Evolutionary conservation across 441 rosid genomes (phyloP).

Genomic region (Populus tomentosa): DNA sequence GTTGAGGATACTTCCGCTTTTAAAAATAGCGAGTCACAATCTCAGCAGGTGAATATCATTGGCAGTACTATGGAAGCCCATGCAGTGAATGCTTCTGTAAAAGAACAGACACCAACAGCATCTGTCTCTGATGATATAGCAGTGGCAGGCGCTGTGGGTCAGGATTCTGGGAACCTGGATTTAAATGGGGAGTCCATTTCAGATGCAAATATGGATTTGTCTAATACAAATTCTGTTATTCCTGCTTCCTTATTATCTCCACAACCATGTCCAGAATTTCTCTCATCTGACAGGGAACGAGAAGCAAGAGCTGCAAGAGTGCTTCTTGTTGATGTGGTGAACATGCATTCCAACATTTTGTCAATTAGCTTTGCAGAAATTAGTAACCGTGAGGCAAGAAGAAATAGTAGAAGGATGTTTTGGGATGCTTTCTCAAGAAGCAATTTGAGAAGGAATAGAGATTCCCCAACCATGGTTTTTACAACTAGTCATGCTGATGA

Average conservation of each 20-base stretch:
- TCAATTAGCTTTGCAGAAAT: slow-evolving; percentile 35
- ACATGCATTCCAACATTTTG: slow-evolving; percentile 40
- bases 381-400: slow-evolving; percentile 36
- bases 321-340: slow-evolving; percentile 48
- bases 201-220: slow-evolving; percentile 19
- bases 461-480: slow-evolving; percentile 32
- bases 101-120: slow-evolving; percentile 30
- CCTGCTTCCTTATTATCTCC: slow-evolving; percentile 12
- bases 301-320: slow-evolving; percentile 29
- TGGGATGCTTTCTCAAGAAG: slow-evolving; percentile 53
- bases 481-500: slow-evolving; percentile 40
- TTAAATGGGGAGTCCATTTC: slow-evolving; percentile 18
- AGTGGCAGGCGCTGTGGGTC: not conserved
- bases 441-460: slow-evolving; percentile 33
- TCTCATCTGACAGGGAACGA: slow-evolving; percentile 35
- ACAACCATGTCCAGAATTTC: slow-evolving; percentile 37
- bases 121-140: slow-evolving; percentile 31
- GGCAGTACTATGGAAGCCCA: slow-evolving; percentile 23
- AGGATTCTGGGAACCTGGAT: slow-evolving; percentile 28
- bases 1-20: slow-evolving; percentile 18
- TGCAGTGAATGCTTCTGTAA: slow-evolving; percentile 23
- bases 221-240: slow-evolving; percentile 23
- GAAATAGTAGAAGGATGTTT: slow-evolving; percentile 47
- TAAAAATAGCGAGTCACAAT: slow-evolving; percentile 24
- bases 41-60: slow-evolving; percentile 30